A percentile compares a stretch with the other conserved stretches of the same genome.
Conservation (phyloP, 164 flowering plant genomes). For the Chloranthus sessilifolius region DNA sequence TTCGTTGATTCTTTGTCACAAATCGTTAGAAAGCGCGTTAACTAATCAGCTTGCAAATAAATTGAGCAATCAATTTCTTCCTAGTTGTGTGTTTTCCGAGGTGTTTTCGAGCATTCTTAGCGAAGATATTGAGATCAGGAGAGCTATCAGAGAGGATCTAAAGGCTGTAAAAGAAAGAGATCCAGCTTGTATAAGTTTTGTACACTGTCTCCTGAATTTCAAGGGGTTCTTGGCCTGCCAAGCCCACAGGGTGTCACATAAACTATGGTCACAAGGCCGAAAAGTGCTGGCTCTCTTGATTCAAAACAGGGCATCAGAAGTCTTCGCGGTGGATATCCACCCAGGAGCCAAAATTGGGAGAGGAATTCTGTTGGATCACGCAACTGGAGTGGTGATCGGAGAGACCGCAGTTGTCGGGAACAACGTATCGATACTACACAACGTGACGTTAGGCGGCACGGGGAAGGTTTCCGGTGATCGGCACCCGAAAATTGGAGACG, state of each 20-base stretch:
- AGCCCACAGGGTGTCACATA: constrained; percentile 62
- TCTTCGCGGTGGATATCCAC: constrained; percentile 73
- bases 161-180: constrained; percentile 63
- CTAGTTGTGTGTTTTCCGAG: constrained; percentile 31
- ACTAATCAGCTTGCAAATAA: constrained; percentile 46
- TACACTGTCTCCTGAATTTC: constrained; percentile 64
- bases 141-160: constrained; percentile 44
- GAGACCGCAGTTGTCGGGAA: constrained; percentile 76
- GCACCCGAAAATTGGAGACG: constrained; percentile 82
- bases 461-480: constrained; percentile 68
- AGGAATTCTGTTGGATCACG: constrained; percentile 74
- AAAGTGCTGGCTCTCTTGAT: constrained; percentile 43
- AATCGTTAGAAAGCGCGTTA: constrained; percentile 45
- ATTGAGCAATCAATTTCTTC: constrained; percentile 33
- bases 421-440: constrained; percentile 63
- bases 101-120: constrained; percentile 34
- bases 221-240: constrained; percentile 78
- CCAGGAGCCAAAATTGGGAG: constrained; percentile 73
- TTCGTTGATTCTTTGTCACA: constrained; percentile 38
- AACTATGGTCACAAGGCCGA: constrained; percentile 52
- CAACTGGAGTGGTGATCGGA: constrained; percentile 75
- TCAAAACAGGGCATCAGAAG: constrained; percentile 67
- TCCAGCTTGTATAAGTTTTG: constrained; percentile 66
- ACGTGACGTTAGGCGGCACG: constrained; percentile 78
- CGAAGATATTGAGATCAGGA: constrained; percentile 30